Conservation (phyloP, 208 protist genomes). For the Crithidia sp. region DNA sequence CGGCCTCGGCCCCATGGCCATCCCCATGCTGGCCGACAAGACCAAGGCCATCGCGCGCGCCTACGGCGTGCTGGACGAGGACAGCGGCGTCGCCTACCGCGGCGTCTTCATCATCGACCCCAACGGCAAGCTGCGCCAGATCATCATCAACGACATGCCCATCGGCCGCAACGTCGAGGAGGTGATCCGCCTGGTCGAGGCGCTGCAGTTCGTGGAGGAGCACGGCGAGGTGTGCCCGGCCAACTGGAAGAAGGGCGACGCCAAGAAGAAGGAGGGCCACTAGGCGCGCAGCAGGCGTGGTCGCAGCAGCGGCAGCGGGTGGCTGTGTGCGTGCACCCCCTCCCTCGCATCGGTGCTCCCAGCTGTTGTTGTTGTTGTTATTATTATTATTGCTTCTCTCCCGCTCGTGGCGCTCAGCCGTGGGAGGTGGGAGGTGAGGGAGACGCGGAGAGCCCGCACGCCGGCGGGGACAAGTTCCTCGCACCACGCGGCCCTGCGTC, state of each 20-base stretch:
- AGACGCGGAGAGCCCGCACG: no score
- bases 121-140: slow-evolving; percentile 52
- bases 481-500: no score
- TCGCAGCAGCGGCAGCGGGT: no score
- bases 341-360: no score
- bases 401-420: no score
- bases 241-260: slow-evolving; percentile 92
- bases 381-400: no score
- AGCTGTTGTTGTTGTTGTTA: no score
- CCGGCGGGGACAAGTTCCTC: no score
- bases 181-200: slow-evolving; percentile 94
- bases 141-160: slow-evolving; percentile 95
- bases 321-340: no score
- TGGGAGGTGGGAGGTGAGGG: no score
- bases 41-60: slow-evolving; percentile 90
- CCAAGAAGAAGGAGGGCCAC: slow-evolving; percentile 94
- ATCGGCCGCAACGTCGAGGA: slow-evolving; percentile 96
- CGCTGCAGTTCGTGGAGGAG: slow-evolving; percentile 95
- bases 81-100: slow-evolving; percentile 87
- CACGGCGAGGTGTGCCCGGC: slow-evolving; percentile 96
- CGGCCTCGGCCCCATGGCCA: slow-evolving; percentile 96
- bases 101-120: slow-evolving; percentile 97
- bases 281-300: no score
- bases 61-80: slow-evolving; percentile 95
- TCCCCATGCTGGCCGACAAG: slow-evolving; percentile 97